Evolutionary conservation across 768 basidiomycete genomes (phyloP).

Genomic region (Daedaleopsis nitida): DNA sequence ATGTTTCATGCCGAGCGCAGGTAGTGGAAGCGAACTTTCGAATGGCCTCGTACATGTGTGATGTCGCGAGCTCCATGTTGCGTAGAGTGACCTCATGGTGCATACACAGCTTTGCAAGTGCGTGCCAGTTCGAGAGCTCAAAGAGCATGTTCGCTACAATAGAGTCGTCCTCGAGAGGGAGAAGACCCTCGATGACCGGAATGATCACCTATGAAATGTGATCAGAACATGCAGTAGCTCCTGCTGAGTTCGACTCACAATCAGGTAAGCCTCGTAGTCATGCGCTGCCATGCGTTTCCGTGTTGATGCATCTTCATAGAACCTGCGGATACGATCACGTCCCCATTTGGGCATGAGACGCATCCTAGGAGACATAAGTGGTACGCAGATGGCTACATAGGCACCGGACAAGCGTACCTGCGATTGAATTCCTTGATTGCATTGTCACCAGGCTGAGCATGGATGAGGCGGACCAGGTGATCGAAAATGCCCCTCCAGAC

Average conservation of each 20-base stretch:
- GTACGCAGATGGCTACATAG: constrained; percentile 11
- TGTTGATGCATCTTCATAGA: constrained; percentile 24
- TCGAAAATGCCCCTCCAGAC: constrained; percentile 32
- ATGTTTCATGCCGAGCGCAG: neutral
- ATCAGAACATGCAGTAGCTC: no score
- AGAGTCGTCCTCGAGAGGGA: constrained; percentile 22
- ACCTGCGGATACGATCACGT: constrained; percentile 24
- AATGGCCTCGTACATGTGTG: constrained; percentile 15
- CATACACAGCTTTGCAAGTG: constrained; percentile 34
- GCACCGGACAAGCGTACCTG: constrained; percentile 11
- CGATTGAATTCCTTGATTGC: constrained; percentile 10
- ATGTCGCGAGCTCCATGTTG: constrained; percentile 21
- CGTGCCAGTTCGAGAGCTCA: constrained; percentile 35
- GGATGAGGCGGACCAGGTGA: constrained; percentile 30
- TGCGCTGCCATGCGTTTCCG: constrained; percentile 31
- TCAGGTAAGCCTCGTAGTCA: constrained; percentile 31
- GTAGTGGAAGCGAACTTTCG: constrained; percentile 24
- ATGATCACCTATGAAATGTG: constrained; percentile 27
- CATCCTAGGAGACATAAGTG: constrained; percentile 21
- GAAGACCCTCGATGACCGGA: constrained; percentile 34
- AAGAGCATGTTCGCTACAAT: constrained; percentile 26
- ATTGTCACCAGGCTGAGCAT: neutral
- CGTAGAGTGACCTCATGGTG: constrained; percentile 33
- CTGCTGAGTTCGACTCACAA: constrained; percentile 18
- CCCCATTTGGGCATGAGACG: constrained; percentile 25